A percentile compares a stretch with the other conserved stretches of the same genome.
phyloP scores from a whole-genome alignment of 257 asterid species.

The Solanum okadae region DNA sequence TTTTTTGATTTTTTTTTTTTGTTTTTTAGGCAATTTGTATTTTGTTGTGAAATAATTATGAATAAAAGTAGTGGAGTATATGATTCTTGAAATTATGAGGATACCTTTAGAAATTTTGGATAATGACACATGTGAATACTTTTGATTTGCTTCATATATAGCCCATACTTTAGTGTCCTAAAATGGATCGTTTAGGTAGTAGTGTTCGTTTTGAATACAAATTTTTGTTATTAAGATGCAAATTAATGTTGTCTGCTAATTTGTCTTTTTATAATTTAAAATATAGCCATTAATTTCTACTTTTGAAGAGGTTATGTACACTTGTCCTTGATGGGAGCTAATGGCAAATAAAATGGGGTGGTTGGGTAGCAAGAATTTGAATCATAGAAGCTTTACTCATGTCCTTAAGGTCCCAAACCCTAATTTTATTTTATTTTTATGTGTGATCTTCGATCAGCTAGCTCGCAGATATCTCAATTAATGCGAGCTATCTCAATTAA shows the following conservation, averaged over 20 bases:
- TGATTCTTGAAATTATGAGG: not conserved
- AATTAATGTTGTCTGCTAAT: conserved; percentile 1
- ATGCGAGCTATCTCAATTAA: not conserved
- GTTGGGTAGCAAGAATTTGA: not conserved
- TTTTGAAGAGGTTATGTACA: not conserved
- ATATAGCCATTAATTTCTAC: not conserved
- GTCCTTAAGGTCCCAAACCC: not conserved
- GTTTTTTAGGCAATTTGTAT: not conserved
- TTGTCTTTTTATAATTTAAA: not conserved
- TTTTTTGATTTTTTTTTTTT: too few species aligned
- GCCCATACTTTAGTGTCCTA: not conserved
- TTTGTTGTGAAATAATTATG: not conserved
- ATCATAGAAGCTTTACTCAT: not conserved
- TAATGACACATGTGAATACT: conserved; percentile 1
- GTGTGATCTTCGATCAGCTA: too few species aligned
- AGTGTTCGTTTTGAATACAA: not conserved
- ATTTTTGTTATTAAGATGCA: not conserved
- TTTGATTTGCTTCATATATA: not conserved
- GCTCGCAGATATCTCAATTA: not conserved
- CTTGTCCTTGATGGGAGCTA: conserved; percentile 9
- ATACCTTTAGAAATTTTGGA: not conserved
- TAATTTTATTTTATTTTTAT: not conserved
- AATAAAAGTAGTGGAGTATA: not conserved
- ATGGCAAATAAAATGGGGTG: not conserved
- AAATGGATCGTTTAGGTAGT: not conserved